Base-by-base conservation (phyloP, 495 filamentous ascomycete genomes). In the Barbatosphaeria neglecta region DNA sequence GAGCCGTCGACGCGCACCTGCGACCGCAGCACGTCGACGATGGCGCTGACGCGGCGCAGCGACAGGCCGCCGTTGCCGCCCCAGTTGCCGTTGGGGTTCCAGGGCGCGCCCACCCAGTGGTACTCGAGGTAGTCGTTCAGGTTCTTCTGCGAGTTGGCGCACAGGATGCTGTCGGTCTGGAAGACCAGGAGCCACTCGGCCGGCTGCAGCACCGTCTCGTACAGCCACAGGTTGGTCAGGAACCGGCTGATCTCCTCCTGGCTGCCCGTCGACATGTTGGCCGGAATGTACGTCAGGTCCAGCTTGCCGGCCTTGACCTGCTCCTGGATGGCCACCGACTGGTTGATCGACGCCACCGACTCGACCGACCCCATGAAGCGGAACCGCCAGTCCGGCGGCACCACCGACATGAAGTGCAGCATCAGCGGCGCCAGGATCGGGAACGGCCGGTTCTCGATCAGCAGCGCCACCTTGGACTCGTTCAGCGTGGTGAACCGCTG, bases 311-410 rank as follows among this genome's bases (percentile, higher is more conserved):
- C 48, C 0, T 27, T 41, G 23, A 68, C 66, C 0, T 65, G 60
- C 27, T 54, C 50, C 9, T 59, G 59, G 45, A 74, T 62, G 13
- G 68, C 62, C 3, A 60, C 52, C 25, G 57, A 63, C 43, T 41
- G 40, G 52, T 67, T 69, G 44, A 74, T 35, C 46, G 51, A 53
- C 9, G 48, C 49, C 15, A 74, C 66, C 22, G 57, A 63, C 16
- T 61, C 60, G 8, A 48, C 9, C 11, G 62, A 66, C 37, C 70
- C 70, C 63, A 73, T 70, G 61, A 74, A 75, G 23, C 64, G 60
- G 58, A 75, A 74, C n/a, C 63, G 65, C 71, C 72, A 75, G 55
- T 74, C 71, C 15, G 71, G 63, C 4, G 72, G 72, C 2, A 75
- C 70, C 22, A 75, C 70, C 8, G 64, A 52, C 45, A 72, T 73